Base-by-base conservation (phyloP, 176 grass and related monocot genomes). In the Hyparrhenia diplandra region DNA sequence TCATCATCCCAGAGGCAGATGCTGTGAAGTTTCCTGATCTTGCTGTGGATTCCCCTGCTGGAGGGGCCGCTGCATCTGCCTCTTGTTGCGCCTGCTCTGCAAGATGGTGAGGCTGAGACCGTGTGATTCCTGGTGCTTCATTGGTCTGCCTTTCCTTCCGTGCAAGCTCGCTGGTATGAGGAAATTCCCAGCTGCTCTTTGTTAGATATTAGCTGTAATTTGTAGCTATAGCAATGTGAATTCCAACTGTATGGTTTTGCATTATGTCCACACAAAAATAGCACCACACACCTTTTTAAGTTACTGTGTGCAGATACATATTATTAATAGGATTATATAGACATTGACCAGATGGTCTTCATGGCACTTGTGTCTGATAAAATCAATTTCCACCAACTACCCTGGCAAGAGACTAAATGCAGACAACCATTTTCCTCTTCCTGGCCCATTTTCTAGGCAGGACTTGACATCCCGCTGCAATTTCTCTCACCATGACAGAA, bases 131-230 rank as follows among this genome's bases (percentile, higher is more conserved):
- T 73, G 62, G 68, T 80, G 95, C 76, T 12, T 89, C 88, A 69
- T 84, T 95, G 28, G 59, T 95, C 75, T 94, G 92, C 40, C 88
- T 98, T 86, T 98, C 95, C 59, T 98, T 95, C 73, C 92, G 92
- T 5, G 95, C 92, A 82, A 98, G 86, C 76, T 98, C 95, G 0
- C 95, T 88, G 88, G 95, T 98, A 86, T 49, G 20, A 24, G 61
- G 40, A 60, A 46, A 31, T 43, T 11, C 1, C 27, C 41, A 60
- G 20, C 51, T 28, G 43, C 4, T 64, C 12, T 12, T 30, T 29
- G 46, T 30, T 49, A 52, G 24, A 4, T 40, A 64, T 16, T 11
- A 25, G 5, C 3, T 65, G 59, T 37, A n/a, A 10, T 65, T 35
- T 68, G 6, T 13, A 54, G 24, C 61, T 18, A 65, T 8, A 16